Conservation (phyloP, 305 asterid genomes). For the Solanum hybrid region DNA sequence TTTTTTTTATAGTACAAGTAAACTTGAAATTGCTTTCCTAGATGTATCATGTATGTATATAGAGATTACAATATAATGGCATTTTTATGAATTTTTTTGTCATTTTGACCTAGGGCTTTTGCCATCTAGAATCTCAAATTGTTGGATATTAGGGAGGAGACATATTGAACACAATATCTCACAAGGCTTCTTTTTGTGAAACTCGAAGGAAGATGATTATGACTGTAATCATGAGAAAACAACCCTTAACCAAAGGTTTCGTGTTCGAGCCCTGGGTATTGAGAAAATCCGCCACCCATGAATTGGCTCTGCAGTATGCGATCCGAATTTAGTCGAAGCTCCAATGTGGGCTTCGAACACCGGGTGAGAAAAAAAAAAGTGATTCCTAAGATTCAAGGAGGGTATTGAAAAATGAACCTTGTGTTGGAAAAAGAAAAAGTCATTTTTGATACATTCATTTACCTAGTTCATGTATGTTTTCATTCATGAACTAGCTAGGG, state of each 20-base stretch:
- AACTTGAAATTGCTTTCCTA: neutral
- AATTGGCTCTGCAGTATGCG: no score
- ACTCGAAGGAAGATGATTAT: no score
- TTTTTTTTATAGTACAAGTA: neutral
- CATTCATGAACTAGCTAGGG: neutral
- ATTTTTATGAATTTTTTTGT: neutral
- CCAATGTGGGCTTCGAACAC: no score
- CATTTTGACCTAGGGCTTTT: neutral
- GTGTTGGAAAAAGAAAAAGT: neutral
- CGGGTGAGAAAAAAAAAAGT: no score
- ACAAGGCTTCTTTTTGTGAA: no score
- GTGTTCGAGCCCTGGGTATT: no score
- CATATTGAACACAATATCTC: neutral
- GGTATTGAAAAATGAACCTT: neutral
- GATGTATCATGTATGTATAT: neutral
- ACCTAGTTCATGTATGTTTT: neutral
- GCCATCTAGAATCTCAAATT: neutral
- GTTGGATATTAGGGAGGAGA: neutral
- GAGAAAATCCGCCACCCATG: no score
- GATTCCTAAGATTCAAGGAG: neutral
- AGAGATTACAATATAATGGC: neutral
- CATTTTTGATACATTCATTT: neutral
- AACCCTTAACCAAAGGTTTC: no score
- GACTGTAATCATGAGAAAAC: no score
- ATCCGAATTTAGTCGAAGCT: no score